phyloP scores from a whole-genome alignment of 352 stramenopile species.

The Phytopythium boreale region DNA sequence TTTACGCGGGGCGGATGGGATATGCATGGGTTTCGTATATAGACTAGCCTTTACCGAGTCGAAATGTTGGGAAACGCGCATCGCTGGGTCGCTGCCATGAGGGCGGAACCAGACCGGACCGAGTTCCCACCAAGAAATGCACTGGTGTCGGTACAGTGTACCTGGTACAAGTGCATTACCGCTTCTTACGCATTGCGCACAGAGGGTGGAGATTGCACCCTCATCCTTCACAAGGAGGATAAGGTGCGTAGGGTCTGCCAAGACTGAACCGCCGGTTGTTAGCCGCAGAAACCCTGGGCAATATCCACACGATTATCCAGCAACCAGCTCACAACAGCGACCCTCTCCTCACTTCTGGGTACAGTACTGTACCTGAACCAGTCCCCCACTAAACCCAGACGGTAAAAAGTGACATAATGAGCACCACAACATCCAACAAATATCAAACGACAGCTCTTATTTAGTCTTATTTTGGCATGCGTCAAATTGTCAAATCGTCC shows the following conservation, averaged over 20 bases:
- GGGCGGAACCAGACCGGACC: no score
- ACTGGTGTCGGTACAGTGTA: no score
- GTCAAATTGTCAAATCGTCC: slow-evolving; percentile 7
- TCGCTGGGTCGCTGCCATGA: no score
- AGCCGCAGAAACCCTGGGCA: neutral
- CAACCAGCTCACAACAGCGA: neutral
- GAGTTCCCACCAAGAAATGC: neutral
- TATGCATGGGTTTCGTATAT: neutral
- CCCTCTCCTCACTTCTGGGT: neutral
- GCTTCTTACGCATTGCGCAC: no score
- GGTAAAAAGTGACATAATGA: neutral
- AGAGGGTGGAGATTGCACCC: neutral
- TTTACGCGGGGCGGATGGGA: no score
- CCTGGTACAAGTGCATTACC: no score
- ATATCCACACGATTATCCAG: neutral
- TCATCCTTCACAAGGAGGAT: neutral
- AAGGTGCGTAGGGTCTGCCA: neutral
- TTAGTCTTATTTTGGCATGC: neutral
- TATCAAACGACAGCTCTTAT: neutral
- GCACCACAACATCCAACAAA: neutral
- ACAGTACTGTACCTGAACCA: no score
- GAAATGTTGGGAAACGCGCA: no score
- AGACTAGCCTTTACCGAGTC: neutral
- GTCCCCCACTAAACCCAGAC: neutral
- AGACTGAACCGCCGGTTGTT: neutral